Conservation (phyloP, 352 stramenopile species). For the Phytophthora ohioensis region DNA sequence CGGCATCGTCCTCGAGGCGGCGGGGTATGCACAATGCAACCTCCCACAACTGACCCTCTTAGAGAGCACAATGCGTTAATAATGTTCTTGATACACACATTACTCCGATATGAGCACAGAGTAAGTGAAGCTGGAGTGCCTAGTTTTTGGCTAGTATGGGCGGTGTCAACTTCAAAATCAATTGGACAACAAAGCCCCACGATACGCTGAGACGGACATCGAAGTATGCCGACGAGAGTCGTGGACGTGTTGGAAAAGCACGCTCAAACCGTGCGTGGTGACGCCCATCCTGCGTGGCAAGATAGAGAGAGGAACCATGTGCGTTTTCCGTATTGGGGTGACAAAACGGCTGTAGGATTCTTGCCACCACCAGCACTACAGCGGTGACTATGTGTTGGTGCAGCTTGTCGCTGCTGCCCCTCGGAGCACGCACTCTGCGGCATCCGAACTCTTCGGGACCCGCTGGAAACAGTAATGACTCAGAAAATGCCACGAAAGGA, state of each 20-base stretch:
- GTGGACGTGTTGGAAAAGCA: not conserved
- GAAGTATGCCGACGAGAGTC: slow-evolving; percentile 11
- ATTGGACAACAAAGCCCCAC: slow-evolving; percentile 18
- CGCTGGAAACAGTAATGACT: slow-evolving; percentile 28
- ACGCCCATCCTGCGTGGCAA: not conserved
- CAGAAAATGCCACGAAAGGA: slow-evolving; percentile 32
- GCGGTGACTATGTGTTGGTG: not conserved
- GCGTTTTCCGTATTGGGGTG: slow-evolving; percentile 17
- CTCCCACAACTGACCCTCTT: slow-evolving; percentile 10
- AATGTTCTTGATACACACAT: too few species aligned
- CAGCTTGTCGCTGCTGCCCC: not conserved
- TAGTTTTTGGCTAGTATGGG: too few species aligned
- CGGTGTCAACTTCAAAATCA: slow-evolving; percentile 13
- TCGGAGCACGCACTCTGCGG: slow-evolving; percentile 7
- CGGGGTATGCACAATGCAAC: slow-evolving; percentile 35
- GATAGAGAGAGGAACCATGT: slow-evolving; percentile 6
- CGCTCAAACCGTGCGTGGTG: not conserved
- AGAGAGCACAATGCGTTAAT: not conserved
- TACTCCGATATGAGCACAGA: too few species aligned
- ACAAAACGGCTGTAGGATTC: slow-evolving; percentile 12
- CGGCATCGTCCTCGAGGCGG: not conserved
- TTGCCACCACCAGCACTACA: not conserved
- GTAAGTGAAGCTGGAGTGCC: not conserved
- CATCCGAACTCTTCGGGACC: slow-evolving; percentile 26
- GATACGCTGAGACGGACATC: slow-evolving; percentile 19